A percentile compares a stretch with the other conserved stretches of the same genome.
phyloP scores from a whole-genome alignment of 2,329 filamentous ascomycete species.

The Scytalidium lignicola region DNA sequence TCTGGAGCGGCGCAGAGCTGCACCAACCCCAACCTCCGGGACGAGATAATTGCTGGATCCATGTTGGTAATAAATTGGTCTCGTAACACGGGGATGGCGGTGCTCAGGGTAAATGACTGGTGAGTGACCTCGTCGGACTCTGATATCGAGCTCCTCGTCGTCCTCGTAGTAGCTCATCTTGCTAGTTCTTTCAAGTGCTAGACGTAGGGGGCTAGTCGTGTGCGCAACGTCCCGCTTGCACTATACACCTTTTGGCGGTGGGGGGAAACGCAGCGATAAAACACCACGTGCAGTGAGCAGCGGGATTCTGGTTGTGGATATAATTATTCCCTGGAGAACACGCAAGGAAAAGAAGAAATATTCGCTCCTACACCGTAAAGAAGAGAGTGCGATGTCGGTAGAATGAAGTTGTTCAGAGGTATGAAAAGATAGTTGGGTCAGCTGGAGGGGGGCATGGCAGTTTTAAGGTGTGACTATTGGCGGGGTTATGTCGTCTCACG shows the following conservation, averaged over 20 bases:
- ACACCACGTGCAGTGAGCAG: too few relatives aligned
- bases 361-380: neutral
- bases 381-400: neutral
- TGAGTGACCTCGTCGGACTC: slow-evolving; percentile 33
- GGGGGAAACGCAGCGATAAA: too few relatives aligned
- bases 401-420: slow-evolving; percentile 23
- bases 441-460: slow-evolving; percentile 22
- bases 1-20: slow-evolving; percentile 8
- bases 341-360: too few relatives aligned
- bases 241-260: too few relatives aligned
- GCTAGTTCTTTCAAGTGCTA: slow-evolving; percentile 6
- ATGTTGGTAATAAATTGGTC: slow-evolving; percentile 10
- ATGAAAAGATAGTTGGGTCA: slow-evolving; percentile 11
- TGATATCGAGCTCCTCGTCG: slow-evolving; percentile 52
- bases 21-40: slow-evolving; percentile 14
- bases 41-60: slow-evolving; percentile 11
- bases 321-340: too few relatives aligned
- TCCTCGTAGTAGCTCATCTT: slow-evolving; percentile 40
- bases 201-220: slow-evolving; percentile 12
- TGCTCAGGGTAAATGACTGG: slow-evolving; percentile 34
- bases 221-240: too few relatives aligned
- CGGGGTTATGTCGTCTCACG: neutral
- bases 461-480: slow-evolving; percentile 13
- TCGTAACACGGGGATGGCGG: slow-evolving; percentile 5
- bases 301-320: too few relatives aligned